Conservation (phyloP, 2,329 filamentous ascomycete species). For the Trichoderma citrinoviride region DNA sequence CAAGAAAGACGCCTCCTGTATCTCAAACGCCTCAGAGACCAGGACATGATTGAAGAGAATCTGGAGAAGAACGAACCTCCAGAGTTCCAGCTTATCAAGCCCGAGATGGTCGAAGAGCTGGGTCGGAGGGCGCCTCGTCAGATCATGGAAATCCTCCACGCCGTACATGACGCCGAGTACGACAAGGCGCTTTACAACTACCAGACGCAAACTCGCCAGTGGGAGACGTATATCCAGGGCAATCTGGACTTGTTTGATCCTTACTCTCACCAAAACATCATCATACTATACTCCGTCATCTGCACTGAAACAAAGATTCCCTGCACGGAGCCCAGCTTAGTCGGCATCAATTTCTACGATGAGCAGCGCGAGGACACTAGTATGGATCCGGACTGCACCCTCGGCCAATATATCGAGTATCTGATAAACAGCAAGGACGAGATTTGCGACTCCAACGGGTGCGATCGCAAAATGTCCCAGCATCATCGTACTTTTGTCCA, state of each 20-base stretch:
- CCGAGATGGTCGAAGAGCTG: constrained; percentile 89
- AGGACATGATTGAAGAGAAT: constrained; percentile 58
- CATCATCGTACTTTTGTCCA: constrained; percentile 98
- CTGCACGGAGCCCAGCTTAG: constrained; percentile 85
- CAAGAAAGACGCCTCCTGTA: constrained; percentile 82
- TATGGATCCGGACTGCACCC: constrained; percentile 81
- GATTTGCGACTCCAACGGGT: constrained; percentile 79
- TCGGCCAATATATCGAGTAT: constrained; percentile 94
- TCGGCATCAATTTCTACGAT: constrained; percentile 90
- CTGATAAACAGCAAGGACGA: constrained; percentile 73
- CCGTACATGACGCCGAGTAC: constrained; percentile 94
- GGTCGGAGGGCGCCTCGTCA: constrained; percentile 77
- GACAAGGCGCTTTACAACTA: constrained; percentile 94
- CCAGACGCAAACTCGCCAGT: constrained; percentile 88
- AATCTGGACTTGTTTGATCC: constrained; percentile 91
- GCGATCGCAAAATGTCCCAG: constrained; percentile 83
- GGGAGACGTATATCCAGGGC: constrained; percentile 91
- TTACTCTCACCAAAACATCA: constrained; percentile 93
- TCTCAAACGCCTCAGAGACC: constrained; percentile 77
- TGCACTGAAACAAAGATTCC: constrained; percentile 93
- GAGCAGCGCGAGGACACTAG: constrained; percentile 74
- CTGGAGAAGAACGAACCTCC: constrained; percentile 63
- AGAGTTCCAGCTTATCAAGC: constrained; percentile 86
- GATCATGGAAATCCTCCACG: constrained; percentile 89
- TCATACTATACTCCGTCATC: constrained; percentile 88